phyloP scores from a whole-genome alignment of 2,329 filamentous ascomycete species.

The Endothia cerciana region DNA sequence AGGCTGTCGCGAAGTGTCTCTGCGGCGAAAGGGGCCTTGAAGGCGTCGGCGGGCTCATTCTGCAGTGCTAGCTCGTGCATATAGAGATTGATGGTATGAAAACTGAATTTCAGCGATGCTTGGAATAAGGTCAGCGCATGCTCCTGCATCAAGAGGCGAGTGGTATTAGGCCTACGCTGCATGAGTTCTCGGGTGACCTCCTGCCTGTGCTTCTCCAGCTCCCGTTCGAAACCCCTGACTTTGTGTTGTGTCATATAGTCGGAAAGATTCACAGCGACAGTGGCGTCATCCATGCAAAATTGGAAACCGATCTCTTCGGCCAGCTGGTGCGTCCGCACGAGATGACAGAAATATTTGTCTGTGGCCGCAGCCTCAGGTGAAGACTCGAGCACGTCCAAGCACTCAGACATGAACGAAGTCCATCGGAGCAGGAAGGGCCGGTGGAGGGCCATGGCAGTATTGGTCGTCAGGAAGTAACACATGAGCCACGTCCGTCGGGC shows the following conservation, averaged over 20 bases:
- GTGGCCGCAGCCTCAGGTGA: slow-evolving; percentile 59
- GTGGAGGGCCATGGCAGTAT: slow-evolving; percentile 64
- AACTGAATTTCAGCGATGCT: slow-evolving; percentile 67
- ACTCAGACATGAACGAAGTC: slow-evolving; percentile 64
- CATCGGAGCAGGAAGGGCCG: slow-evolving; percentile 64
- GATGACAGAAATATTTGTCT: slow-evolving; percentile 61
- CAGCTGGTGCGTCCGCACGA: slow-evolving; percentile 63
- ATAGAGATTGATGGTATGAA: slow-evolving; percentile 70
- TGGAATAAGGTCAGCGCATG: neutral
- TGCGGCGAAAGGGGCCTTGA: slow-evolving; percentile 51
- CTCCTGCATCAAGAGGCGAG: neutral
- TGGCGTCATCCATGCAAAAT: slow-evolving; percentile 69
- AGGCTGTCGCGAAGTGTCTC: slow-evolving; percentile 49
- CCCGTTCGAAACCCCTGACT: slow-evolving; percentile 66
- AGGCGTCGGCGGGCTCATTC: slow-evolving; percentile 61
- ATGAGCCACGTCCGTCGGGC: slow-evolving; percentile 61
- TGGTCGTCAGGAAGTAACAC: slow-evolving; percentile 62
- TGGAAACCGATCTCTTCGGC: slow-evolving; percentile 71
- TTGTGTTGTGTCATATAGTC: slow-evolving; percentile 68
- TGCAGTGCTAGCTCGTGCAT: slow-evolving; percentile 78
- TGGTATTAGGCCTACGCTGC: slow-evolving; percentile 52
- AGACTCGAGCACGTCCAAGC: slow-evolving; percentile 57
- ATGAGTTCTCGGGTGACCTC: slow-evolving; percentile 57
- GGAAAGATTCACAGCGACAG: slow-evolving; percentile 55
- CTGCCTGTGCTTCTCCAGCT: slow-evolving; percentile 63